Base-by-base conservation (phyloP, 129 eudicot species). In the Kitagawia praeruptora region DNA sequence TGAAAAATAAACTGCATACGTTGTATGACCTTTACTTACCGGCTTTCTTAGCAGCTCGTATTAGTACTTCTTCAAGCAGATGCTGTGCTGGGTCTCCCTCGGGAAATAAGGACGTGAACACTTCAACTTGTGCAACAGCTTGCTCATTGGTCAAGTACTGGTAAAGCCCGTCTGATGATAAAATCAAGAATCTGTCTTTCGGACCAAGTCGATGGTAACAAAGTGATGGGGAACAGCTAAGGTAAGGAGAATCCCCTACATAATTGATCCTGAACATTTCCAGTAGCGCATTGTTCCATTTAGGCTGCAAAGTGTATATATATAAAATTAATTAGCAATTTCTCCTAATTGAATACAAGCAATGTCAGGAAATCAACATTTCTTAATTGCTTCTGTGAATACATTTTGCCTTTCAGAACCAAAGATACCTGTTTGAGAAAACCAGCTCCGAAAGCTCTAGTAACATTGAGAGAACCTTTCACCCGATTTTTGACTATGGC, bases 11-110 rank as follows among this genome's bases (percentile, higher is more conserved):
- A 23, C 39, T 5, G 71, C 40, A 28, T 8, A 28, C 6, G 40
- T 8, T 28, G 40, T 66, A 31, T 67, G 41, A 31, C 14, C 41
- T 67, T 67, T 12, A 31, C 8, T 70, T 88, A 90, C 98, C 96
- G 1, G 98, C 97, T 87, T 88, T 88, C 73, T 91, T 93, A 72
- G 98, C 98, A 47, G 98, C 97, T 6, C 98, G 89, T 81, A 93
- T 89, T 15, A 93, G 77, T 21, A 93, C 90, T 79, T 91, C 96
- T 75, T 93, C 97, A 15, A 93, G 92, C 16, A 93, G 86, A 88
- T 93, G 98, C 56, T 93, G 98, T 39, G 98, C 98, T 6, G 98
- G 98, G 75, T 93, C 98, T 2, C 98, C 98, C 81, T 93, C 98
- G 2, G 98, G 97, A 40, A 86, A 89, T 54, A 86, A 80, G 51